Evolutionary conservation across 1,284 basidiomycete genomes (phyloP), one percentile per base, ranked within the genome.

Genomic region (Calocybe gambosa): DNA sequence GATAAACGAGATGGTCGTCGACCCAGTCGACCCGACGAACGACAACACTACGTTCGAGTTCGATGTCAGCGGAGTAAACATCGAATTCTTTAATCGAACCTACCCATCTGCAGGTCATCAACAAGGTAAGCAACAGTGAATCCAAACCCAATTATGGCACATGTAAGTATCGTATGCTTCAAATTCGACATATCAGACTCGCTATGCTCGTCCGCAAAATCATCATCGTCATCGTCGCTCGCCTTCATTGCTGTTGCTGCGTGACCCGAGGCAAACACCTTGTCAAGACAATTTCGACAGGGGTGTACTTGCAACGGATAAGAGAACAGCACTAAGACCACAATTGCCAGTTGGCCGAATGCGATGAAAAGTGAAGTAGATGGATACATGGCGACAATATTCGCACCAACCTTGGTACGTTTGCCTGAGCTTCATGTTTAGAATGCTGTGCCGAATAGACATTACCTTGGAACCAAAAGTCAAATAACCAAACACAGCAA

Each of bases 1-100:
- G 60, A 99, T 98, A 66, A 99, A 99, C 7, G 91, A 94, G 55
- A 99, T 94, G 3, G 87, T 97, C 12, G 95, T 98, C 15, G 90
- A 94, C 13, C 96, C 96, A 0, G 95, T 96, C 8, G 93, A 88
- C 5, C 96, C 96, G 20, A 99, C 96, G 61, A 99, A 96, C 3
- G 93, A 91, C 23, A 97, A 73, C 9, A 97, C 93, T 93, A 57
- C 13, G 10, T 10, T 9, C 20, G 9, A 16, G 16, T 16, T 45
- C 36, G 33, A 43, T 42, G 47, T 50, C 42, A 54, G 47, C 28
- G 15, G 18, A 46, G 12, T 20, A 16, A 10, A 29, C 4, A 29
- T 25, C 18, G 13, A 10, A 8, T 18, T 33, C n/a, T 23, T 35
- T 7, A 35, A 42, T 8, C 18, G 39, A 13, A 72, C 85, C 59